Conservation (phyloP, 2,329 filamentous ascomycete species). For the Monosporascus sp. region DNA sequence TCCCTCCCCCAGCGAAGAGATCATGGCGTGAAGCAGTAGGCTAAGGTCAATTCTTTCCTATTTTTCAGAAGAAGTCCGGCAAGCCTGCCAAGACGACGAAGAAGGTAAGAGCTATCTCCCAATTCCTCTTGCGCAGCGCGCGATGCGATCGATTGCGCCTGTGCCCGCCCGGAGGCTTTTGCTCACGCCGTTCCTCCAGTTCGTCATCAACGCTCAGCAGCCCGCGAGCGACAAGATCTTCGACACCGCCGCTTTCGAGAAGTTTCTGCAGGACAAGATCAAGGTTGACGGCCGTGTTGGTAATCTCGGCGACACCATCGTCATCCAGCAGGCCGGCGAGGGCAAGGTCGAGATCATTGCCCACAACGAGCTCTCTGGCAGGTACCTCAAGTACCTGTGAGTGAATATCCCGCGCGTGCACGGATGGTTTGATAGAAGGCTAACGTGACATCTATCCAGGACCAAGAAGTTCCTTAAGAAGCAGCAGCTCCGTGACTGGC, state of each 20-base stretch:
- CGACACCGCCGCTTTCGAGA: slow-evolving; percentile 97
- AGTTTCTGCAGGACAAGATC: slow-evolving; percentile 99
- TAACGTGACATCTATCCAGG: slow-evolving; percentile 38
- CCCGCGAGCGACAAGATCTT: slow-evolving; percentile 99
- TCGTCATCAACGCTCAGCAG: slow-evolving; percentile 99
- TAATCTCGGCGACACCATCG: slow-evolving; percentile 91
- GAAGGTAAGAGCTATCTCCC: slow-evolving; percentile 55
- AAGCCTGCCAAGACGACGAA: slow-evolving; percentile 73
- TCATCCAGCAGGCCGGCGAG: slow-evolving; percentile 85
- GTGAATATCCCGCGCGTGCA: slow-evolving; percentile 30
- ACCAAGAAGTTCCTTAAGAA: slow-evolving; percentile 99
- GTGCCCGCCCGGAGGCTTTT: no score
- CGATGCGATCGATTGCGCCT: background rate
- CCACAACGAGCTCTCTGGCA: slow-evolving; percentile 96
- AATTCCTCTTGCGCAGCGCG: background rate
- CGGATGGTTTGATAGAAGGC: background rate
- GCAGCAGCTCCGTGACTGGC: slow-evolving; percentile 99
- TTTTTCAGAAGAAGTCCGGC: slow-evolving; percentile 60
- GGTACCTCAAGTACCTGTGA: slow-evolving; percentile 99
- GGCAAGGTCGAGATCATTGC: slow-evolving; percentile 98
- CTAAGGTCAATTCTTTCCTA: slow-evolving; percentile 65
- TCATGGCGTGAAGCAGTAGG: slow-evolving; percentile 81
- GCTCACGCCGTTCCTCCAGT: slow-evolving; percentile 46
- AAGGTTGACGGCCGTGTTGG: slow-evolving; percentile 98
- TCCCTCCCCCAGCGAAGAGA: slow-evolving; percentile 27